Evolutionary conservation across 768 basidiomycete genomes (phyloP).

Genomic region (Rhizopogon salebrosus): DNA sequence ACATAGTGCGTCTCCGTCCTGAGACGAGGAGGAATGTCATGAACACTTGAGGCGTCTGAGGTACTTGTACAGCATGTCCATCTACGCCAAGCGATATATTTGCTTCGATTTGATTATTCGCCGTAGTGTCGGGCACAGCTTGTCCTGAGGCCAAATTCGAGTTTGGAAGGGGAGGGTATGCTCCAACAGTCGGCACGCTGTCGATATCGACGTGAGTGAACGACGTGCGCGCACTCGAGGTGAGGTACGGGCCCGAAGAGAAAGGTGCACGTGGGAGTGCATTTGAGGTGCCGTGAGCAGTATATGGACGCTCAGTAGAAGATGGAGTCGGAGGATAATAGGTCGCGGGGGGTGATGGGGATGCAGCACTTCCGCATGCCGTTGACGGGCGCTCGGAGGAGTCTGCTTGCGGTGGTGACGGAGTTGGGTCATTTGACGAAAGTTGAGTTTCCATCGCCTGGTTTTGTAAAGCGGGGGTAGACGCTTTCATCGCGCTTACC

Average conservation of each 20-base stretch:
- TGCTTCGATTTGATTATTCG: constrained; percentile 3
- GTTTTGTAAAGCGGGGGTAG: neutral
- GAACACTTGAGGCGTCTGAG: constrained; percentile 58
- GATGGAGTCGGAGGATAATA: neutral
- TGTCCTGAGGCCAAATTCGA: neutral
- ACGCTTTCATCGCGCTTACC: neutral
- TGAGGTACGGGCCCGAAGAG: constrained; percentile 20
- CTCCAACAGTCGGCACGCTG: constrained; percentile 11
- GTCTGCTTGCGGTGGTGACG: constrained; percentile 22
- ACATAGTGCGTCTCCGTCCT: constrained; percentile 62
- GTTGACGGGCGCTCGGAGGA: constrained; percentile 23
- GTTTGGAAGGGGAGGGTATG: constrained; percentile 17
- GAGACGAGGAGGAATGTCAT: constrained; percentile 73
- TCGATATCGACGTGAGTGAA: constrained; percentile 46
- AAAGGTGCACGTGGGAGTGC: neutral
- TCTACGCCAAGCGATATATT: constrained; percentile 5
- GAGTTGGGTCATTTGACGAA: constrained; percentile 3
- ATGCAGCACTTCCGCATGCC: constrained; percentile 17
- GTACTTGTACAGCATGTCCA: constrained; percentile 26
- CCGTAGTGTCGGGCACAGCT: neutral
- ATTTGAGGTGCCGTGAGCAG: constrained; percentile 10
- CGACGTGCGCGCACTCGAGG: constrained; percentile 47
- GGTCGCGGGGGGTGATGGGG: constrained; percentile 7
- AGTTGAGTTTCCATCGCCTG: neutral
- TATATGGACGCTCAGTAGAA: constrained; percentile 17